Evolutionary conservation across 139 green algal genomes (phyloP).

Genomic region (Micromonas pusilla): DNA sequence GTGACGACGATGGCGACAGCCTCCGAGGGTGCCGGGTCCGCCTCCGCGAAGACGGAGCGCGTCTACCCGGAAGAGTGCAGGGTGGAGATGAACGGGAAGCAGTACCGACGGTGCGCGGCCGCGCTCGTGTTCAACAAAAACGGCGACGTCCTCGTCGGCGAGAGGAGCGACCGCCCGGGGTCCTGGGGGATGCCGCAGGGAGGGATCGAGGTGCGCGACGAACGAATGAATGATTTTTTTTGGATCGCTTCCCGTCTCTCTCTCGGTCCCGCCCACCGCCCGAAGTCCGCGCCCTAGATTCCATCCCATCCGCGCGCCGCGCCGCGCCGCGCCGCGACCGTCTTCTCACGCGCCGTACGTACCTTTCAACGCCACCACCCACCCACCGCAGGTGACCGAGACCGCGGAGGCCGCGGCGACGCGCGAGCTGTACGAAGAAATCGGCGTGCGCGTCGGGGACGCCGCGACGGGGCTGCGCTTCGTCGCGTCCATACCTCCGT

Average conservation of each 20-base stretch:
- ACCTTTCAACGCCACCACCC: no score
- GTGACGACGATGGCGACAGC: background rate
- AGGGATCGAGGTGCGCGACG: background rate
- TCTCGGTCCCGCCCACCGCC: no score
- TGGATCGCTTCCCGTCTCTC: no score
- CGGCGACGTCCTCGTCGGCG: background rate
- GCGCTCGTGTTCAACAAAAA: constrained; percentile 15
- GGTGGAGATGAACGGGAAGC: background rate
- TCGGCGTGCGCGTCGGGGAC: background rate
- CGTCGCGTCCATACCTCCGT: background rate
- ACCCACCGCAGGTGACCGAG: no score
- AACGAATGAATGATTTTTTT: no score
- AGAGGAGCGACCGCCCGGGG: background rate
- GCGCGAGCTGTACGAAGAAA: constrained; percentile 20
- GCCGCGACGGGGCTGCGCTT: background rate
- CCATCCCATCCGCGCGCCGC: no score
- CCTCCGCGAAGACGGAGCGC: no score
- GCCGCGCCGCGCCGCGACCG: no score
- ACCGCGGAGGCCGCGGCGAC: background rate
- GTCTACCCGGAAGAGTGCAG: background rate
- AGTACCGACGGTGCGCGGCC: constrained; percentile 3
- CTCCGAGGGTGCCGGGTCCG: no score
- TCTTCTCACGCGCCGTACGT: no score
- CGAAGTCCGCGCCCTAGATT: no score
- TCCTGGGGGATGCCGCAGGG: constrained; percentile 18